Evolutionary conservation across 768 basidiomycete species (phyloP), one percentile per base, ranked within the genome.

Genomic region (Amanita pallidorosea): DNA sequence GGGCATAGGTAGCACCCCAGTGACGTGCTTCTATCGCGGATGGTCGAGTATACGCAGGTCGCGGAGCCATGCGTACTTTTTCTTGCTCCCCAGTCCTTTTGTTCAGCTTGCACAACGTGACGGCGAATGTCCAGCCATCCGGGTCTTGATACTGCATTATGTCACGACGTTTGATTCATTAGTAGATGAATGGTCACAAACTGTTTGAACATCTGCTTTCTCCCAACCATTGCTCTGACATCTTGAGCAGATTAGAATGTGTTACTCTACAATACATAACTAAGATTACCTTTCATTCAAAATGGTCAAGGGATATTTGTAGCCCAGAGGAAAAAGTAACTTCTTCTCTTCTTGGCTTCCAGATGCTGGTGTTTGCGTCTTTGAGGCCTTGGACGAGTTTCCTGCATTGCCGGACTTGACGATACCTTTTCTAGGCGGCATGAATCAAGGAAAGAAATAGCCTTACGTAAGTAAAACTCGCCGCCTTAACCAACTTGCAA

Each of bases 171-270:
- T 17, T 55, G 46, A 40, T 43, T 29, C 51, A 52, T 20, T 45
- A 41, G 11, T 42, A 36, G 53, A 34, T 31, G 49, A 23, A 51
- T 36, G 47, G 15, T 58, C 64, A 60, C 68, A 53, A 61, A 90
- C 88, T 23, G 86, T 79, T 49, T 91, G 82, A n/a, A 95, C 76
- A 7, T 66, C 58, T 1, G 93, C 85, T 54, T 84, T 83, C 52
- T 92, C 88, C 90, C 90, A 95, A 2, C 86, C 90, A 46, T 77
- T 74, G 65, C 94, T 93, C 61, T 91, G 88, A 61, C 90, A 94
- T 65, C 86, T 88, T 45, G 20, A 48, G 13, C 18, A 34, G 17
- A 3, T 18, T 53, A 40, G 45, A 38, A 31, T 17, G 35, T 4
- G 12, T 2, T 25, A n/a, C 18, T 47, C n/a, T 8, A 7, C 17